Conservation (phyloP, 2,329 filamentous ascomycete genomes). For the Aspergillus glaucus region DNA sequence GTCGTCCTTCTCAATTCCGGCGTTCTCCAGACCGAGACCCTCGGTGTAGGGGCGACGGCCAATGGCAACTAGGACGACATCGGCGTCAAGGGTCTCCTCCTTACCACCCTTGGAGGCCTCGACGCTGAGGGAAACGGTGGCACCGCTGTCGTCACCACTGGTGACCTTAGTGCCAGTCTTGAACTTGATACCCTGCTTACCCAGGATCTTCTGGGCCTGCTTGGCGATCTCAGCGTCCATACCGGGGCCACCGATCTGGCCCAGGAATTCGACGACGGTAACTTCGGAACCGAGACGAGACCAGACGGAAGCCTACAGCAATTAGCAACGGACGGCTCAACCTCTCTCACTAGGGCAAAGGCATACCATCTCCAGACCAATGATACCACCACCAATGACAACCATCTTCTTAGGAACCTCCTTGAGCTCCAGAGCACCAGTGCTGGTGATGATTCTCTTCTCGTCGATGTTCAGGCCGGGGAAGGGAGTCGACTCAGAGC, state of each 20-base stretch:
- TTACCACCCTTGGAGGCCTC: constrained; percentile 97
- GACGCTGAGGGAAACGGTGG: constrained; percentile 72
- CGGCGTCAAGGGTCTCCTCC: constrained; percentile 81
- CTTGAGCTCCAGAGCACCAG: constrained; percentile 80
- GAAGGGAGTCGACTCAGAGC: constrained; percentile 92
- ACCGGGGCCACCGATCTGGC: constrained; percentile 92
- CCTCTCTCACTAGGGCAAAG: not conserved
- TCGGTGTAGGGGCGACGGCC: constrained; percentile 91
- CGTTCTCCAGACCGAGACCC: constrained; percentile 87
- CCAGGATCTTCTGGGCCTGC: constrained; percentile 81
- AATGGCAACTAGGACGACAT: constrained; percentile 94
- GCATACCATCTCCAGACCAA: constrained; percentile 89
- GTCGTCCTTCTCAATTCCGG: constrained; percentile 69
- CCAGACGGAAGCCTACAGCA: constrained; percentile 72
- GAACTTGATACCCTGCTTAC: constrained; percentile 97
- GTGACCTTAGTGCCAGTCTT: constrained; percentile 95
- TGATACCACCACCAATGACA: constrained; percentile 97
- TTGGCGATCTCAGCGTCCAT: constrained; percentile 96
- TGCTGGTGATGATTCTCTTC: constrained; percentile 95
- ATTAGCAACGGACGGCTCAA: constrained; percentile 2
- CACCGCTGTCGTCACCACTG: constrained; percentile 71
- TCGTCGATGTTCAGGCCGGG: constrained; percentile 93
- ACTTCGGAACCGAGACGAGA: constrained; percentile 88
- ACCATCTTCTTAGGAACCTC: constrained; percentile 94
- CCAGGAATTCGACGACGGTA: constrained; percentile 93